A percentile compares a stretch with the other conserved stretches of the same genome.
Conservation (phyloP, 192 early-diverging fungal species). For the Podochytrium sp. region DNA sequence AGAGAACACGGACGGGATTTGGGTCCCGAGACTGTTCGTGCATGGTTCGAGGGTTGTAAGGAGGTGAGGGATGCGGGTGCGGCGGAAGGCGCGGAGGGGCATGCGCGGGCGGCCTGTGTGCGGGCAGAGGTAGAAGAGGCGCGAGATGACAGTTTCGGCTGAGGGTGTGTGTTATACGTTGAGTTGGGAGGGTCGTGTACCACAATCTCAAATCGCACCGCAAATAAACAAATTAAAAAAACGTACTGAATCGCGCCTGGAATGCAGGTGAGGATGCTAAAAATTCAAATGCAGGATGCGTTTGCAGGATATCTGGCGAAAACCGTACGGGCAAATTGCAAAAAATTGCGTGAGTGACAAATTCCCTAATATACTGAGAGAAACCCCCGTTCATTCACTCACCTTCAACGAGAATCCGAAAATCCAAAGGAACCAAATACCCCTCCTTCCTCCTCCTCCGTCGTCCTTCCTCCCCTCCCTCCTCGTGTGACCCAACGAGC, state of each 20-base stretch:
- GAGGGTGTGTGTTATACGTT: conserved; percentile 2
- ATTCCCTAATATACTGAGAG: not conserved
- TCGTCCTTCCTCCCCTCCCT: not conserved
- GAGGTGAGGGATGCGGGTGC: conserved; percentile 53
- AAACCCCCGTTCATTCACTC: not conserved
- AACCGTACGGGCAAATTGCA: not conserved
- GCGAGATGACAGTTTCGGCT: conserved; percentile 84
- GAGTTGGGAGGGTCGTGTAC: no score
- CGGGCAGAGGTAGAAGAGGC: conserved; percentile 76
- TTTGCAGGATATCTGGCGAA: conserved; percentile 67
- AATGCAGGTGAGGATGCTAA: conserved; percentile 77
- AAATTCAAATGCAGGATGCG: conserved; percentile 85
- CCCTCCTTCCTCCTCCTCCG: no score
- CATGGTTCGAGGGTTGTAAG: conserved; percentile 59
- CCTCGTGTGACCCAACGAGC: not conserved
- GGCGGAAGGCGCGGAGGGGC: conserved; percentile 72
- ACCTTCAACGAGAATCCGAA: conserved; percentile 30
- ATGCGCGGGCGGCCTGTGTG: conserved; percentile 67
- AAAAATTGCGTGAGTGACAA: not conserved
- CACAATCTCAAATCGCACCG: not conserved
- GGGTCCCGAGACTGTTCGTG: conserved; percentile 29
- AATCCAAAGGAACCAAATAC: conserved; percentile 20
- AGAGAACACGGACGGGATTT: conserved; percentile 80
- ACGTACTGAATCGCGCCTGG: conserved; percentile 77
- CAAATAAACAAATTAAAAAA: not conserved